These are phyloP conservation scores for Solanum paucissectum DNA, from an alignment of 257 asterid genomes.

Conservation along the genomic window DNA sequence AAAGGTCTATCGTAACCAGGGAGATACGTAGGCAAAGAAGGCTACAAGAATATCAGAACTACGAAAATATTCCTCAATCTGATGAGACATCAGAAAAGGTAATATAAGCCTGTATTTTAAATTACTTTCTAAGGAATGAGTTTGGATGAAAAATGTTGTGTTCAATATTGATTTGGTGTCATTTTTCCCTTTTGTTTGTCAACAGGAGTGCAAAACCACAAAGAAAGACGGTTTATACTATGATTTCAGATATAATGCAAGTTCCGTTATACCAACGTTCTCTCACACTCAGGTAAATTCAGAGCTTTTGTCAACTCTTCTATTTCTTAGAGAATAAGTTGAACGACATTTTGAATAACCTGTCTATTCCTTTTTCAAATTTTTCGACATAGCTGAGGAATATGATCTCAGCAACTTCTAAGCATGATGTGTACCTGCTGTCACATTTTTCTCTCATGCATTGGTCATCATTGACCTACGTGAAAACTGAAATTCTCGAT, in stretches of 20 bases:
- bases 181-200: background rate
- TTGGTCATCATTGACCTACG: conserved; percentile 64
- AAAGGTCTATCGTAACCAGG: background rate
- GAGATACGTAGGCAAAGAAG: background rate
- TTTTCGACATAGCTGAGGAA: conserved; percentile 60
- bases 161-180: background rate
- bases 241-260: conserved; percentile 63
- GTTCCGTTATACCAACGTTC: conserved; percentile 75
- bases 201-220: conserved; percentile 10
- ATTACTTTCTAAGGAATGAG: background rate
- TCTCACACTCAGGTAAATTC: conserved; percentile 66
- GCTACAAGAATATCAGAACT: background rate
- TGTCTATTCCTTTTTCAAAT: background rate
- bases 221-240: conserved; percentile 33
- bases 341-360: background rate
- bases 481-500: conserved; percentile 65
- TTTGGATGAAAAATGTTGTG: background rate
- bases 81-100: background rate
- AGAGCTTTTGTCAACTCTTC: background rate
- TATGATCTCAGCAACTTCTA: conserved; percentile 70
- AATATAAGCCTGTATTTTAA: too few species aligned
- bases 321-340: background rate
- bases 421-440: conserved; percentile 86
- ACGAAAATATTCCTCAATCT: background rate
- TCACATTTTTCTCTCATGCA: conserved; percentile 73